phyloP scores from a whole-genome alignment of 768 basidiomycete genomes.

The Leccinum sublutescens region DNA sequence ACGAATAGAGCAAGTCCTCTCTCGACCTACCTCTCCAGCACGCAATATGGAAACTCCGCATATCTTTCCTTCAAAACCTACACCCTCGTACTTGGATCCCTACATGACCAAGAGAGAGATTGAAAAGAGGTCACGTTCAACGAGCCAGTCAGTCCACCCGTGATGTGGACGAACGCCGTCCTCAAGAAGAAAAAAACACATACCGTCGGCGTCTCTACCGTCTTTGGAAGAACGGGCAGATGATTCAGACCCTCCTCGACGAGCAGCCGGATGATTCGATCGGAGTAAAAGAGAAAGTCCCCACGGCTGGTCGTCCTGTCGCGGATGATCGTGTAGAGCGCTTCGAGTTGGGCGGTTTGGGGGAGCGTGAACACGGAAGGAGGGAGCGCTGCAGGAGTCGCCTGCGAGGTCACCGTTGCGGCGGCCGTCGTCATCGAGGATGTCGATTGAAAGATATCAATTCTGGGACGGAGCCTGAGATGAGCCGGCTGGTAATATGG shows the following conservation, averaged over 20 bases:
- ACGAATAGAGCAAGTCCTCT: not conserved
- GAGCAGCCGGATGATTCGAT: conserved; percentile 82
- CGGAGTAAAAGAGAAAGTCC: conserved; percentile 95
- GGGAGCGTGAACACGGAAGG: conserved; percentile 86
- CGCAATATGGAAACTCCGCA: conserved; percentile 95
- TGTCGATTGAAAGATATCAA: not conserved
- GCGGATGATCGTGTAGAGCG: conserved; percentile 91
- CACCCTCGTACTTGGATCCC: conserved; percentile 85
- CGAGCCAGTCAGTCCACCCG: conserved; percentile 27
- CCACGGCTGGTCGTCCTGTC: conserved; percentile 85
- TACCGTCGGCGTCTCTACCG: conserved; percentile 81
- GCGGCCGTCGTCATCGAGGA: conserved; percentile 15
- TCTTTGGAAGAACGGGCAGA: conserved; percentile 71
- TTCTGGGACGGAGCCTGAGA: not conserved
- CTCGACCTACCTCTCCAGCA: conserved; percentile 76
- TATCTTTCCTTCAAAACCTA: conserved; percentile 94
- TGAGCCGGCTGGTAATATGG: too few relatives aligned
- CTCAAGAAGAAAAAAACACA: conserved; percentile 22
- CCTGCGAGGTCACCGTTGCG: conserved; percentile 30
- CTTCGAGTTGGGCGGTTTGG: conserved; percentile 91
- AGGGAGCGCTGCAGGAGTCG: conserved; percentile 48
- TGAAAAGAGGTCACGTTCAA: not conserved
- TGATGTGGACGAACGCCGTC: not conserved
- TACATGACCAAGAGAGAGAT: conserved; percentile 23
- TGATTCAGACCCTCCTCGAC: conserved; percentile 90